A percentile compares a stretch with the other conserved stretches of the same genome.
Conservation (phyloP, 169 alveolate species). For the Plasmodium vinckei region DNA sequence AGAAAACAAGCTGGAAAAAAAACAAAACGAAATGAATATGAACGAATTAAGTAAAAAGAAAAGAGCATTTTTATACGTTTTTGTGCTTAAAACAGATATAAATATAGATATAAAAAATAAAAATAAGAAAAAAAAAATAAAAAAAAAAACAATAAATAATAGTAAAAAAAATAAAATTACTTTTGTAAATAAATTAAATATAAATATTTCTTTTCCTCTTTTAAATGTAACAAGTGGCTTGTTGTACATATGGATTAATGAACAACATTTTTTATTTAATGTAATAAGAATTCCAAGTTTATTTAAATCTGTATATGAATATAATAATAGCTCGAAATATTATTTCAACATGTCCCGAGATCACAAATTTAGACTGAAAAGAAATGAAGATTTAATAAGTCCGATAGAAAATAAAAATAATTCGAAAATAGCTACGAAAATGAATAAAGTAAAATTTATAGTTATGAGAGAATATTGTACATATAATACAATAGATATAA, state of each 20-base stretch:
- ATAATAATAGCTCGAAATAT: slow-evolving; percentile 10
- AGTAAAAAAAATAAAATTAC: no score
- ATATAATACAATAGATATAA: slow-evolving; percentile 19
- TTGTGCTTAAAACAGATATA: no score
- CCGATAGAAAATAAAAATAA: not conserved
- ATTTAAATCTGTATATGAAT: not conserved
- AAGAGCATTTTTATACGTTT: no score
- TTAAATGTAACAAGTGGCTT: slow-evolving; percentile 32
- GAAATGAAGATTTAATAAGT: not conserved
- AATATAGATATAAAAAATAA: no score
- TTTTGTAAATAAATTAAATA: not conserved
- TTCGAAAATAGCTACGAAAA: no score
- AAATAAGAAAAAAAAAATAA: no score
- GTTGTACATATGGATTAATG: not conserved
- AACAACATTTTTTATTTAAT: not conserved
- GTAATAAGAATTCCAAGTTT: slow-evolving; percentile 6
- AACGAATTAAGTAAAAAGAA: no score
- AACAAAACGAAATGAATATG: no score
- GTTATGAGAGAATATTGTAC: slow-evolving; percentile 13
- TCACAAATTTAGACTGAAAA: slow-evolving; percentile 14
- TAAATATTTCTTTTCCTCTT: not conserved
- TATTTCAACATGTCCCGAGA: slow-evolving; percentile 8
- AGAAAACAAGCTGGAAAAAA: no score
- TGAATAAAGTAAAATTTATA: not conserved
- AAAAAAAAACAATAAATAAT: no score